Conservation (phyloP, 495 filamentous ascomycete species). For the Staphylotrichum tortipilum region DNA sequence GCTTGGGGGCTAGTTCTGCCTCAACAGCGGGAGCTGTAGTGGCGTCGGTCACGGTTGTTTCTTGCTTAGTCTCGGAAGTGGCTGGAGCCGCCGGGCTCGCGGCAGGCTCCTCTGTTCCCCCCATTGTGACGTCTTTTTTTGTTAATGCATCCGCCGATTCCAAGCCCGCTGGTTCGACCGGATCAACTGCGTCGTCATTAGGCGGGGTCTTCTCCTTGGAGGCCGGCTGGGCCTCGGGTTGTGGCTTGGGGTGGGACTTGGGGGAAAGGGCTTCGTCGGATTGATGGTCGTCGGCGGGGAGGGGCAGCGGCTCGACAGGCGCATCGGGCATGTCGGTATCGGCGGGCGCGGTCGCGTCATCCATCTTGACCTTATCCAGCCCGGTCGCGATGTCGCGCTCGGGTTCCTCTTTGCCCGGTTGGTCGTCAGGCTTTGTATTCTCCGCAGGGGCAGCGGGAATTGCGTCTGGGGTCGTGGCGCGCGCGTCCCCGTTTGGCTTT, state of each 20-base stretch:
- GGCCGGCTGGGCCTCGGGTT: neutral
- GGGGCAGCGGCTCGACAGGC: constrained; percentile 10
- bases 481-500: neutral
- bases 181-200: neutral
- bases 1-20: no score
- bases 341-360: neutral
- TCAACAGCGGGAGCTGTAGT: no score
- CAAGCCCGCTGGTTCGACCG: no score
- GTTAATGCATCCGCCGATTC: no score
- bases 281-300: neutral
- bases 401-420: constrained; percentile 1
- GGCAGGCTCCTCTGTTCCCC: constrained; percentile 7
- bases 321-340: constrained; percentile 30
- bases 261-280: neutral
- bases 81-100: constrained; percentile 5
- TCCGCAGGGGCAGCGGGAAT: constrained; percentile 11
- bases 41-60: constrained; percentile 20
- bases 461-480: constrained; percentile 19
- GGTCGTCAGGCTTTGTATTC: constrained; percentile 1
- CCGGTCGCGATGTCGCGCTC: constrained; percentile 10
- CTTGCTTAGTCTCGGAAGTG: constrained; percentile 18
- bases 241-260: neutral
- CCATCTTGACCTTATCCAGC: constrained; percentile 13
- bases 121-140: constrained; percentile 28
- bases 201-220: neutral